These are phyloP conservation scores for Otatea glauca DNA, from an alignment of 176 grass and related monocot species.

Conservation along the genomic window DNA sequence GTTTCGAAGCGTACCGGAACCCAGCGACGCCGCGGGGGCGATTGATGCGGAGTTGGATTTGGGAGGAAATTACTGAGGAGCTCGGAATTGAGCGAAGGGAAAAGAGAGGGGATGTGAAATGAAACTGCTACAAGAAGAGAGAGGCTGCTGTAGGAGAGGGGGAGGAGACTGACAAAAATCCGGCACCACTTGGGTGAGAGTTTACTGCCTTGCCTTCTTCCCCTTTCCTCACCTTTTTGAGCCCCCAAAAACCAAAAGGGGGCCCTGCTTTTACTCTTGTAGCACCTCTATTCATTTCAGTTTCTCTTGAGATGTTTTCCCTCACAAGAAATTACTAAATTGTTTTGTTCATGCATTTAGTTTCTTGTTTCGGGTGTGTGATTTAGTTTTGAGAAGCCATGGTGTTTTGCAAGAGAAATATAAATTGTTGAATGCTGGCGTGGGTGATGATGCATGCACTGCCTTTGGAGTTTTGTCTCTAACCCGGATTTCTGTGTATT, in stretches of 20 bases:
- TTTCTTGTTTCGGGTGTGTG: not conserved
- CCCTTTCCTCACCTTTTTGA: constrained; percentile 20
- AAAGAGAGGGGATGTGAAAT: not conserved
- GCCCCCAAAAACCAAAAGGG: not conserved
- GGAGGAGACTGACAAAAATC: constrained; percentile 53
- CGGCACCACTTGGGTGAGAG: constrained; percentile 44
- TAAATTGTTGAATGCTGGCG: not conserved
- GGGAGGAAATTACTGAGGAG: constrained; percentile 20
- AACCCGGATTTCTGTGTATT: not conserved
- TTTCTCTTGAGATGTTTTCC: not conserved
- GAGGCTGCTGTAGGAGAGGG: not conserved
- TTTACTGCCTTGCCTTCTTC: constrained; percentile 17
- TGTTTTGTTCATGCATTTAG: not conserved
- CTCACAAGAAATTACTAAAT: not conserved
- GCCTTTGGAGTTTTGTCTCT: not conserved
- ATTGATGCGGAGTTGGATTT: constrained; percentile 27
- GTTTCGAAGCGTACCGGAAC: constrained; percentile 38
- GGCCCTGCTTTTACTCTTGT: not conserved
- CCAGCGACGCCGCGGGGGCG: not conserved
- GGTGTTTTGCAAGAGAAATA: not conserved
- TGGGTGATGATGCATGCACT: constrained; percentile 7
- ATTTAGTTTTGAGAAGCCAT: not conserved
- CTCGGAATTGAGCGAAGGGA: constrained; percentile 31
- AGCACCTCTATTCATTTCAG: not conserved
- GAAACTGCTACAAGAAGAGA: not conserved